Base-by-base conservation (phyloP, 345 rosid species). In the Hirschfeldia incana region DNA sequence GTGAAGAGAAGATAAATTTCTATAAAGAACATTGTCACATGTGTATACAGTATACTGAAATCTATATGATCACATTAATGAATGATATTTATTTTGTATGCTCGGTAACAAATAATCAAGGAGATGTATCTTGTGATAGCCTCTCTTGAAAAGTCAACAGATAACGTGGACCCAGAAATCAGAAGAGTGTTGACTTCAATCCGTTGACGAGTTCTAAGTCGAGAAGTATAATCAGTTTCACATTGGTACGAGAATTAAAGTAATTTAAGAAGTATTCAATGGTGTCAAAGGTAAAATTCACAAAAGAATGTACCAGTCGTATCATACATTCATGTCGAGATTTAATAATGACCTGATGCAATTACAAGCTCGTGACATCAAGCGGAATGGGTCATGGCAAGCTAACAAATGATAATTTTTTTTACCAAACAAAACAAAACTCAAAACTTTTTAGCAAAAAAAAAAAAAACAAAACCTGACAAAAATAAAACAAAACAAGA, bases 11-110 rank as follows among this genome's bases (percentile, higher is more conserved):
- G 44, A 67, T 67, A 67, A 44, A 34, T 36, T 51, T 60, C 27
- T 61, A 26, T 79, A 34, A 68, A 74, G 78, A 74, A 79, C 82
- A 79, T 79, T 70, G 78, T 74, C 75, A 69, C 75, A 74, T 73
- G 78, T 79, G 78, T 74, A 74, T 51, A 79, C 74, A 73, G 78
- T 74, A 74, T 51, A 79, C 74, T 79, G 74, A 46, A 53, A 36
- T 72, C 21, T 60, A 57, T 72, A 78, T 72, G 68, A 44, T 57
- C 26, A 67, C 51, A 10, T 78, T 59, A 42, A 21, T 71, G 55
- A n/a, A 15, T 65, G 57, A 66, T 72, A 72, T 72, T 78, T 78
- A 6, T 65, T 65, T 30, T 78, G 73, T 49, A 49, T n/a, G 57
- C n/a, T 16, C 17, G 17, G 17, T n/a, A 49, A 30, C 37, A 72